These are phyloP conservation scores for Apiospora malaysiana DNA, from an alignment of 2,329 filamentous ascomycete genomes.

Conservation along the genomic window DNA sequence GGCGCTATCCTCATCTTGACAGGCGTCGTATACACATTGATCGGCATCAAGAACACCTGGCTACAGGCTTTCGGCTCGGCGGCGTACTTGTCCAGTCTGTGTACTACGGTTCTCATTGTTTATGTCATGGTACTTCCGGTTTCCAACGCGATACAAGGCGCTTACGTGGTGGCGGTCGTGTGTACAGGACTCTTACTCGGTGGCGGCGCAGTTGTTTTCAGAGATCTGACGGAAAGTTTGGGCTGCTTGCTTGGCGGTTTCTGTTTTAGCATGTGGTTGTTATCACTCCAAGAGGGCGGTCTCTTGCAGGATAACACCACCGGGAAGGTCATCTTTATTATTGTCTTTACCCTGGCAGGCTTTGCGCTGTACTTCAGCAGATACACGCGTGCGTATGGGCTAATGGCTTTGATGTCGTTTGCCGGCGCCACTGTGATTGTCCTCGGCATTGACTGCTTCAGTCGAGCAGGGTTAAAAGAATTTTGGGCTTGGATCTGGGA, in stretches of 20 bases:
- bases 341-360: constrained; percentile 68
- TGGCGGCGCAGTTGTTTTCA: constrained; percentile 76
- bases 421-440: constrained; percentile 79
- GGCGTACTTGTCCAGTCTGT: constrained; percentile 73
- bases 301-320: constrained; percentile 63
- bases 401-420: constrained; percentile 81
- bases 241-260: constrained; percentile 89
- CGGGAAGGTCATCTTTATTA: constrained; percentile 77
- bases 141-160: constrained; percentile 78
- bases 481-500: constrained; percentile 95
- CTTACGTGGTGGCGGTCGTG: constrained; percentile 80
- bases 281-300: constrained; percentile 78
- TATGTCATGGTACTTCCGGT: constrained; percentile 88
- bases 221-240: constrained; percentile 80
- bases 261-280: constrained; percentile 87
- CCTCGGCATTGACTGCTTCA: constrained; percentile 90
- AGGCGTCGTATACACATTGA: constrained; percentile 73
- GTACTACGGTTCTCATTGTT: constrained; percentile 80
- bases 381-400: constrained; percentile 76
- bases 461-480: constrained; percentile 87
- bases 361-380: constrained; percentile 81
- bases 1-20: constrained; percentile 77
- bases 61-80: constrained; percentile 83
- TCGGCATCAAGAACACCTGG: constrained; percentile 83
- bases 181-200: constrained; percentile 78